phyloP scores from a whole-genome alignment of 805 yeast genomes.

The Schizosaccharomyces japonicus region DNA sequence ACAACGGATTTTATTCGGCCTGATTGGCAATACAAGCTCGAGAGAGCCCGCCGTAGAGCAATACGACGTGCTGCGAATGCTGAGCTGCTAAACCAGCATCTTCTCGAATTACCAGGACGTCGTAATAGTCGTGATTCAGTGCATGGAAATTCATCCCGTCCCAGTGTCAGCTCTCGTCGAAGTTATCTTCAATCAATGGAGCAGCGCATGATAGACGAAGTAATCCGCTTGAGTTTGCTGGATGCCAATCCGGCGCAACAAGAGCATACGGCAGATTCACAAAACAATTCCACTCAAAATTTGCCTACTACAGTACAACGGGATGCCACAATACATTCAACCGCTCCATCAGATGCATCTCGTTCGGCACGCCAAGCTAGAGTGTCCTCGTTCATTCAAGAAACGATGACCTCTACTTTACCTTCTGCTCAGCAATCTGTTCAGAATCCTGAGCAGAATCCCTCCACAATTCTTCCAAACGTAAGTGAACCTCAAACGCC shows the following conservation, averaged over 20 bases:
- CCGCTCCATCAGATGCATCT: neutral
- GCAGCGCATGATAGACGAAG: slow-evolving; percentile 65
- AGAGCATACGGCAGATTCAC: neutral
- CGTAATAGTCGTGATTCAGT: slow-evolving; percentile 1
- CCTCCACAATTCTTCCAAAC: neutral
- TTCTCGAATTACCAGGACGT: neutral
- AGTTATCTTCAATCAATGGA: slow-evolving; percentile 25
- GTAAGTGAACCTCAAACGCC: neutral
- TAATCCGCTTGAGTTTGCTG: slow-evolving; percentile 45
- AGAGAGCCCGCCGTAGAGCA: slow-evolving; percentile 45
- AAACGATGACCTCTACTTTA: neutral
- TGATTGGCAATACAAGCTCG: slow-evolving; percentile 65
- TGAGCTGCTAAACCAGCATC: slow-evolving; percentile 75
- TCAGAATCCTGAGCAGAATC: neutral
- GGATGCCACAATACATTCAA: neutral
- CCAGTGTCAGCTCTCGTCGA: slow-evolving; percentile 6
- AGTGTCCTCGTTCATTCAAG: neutral
- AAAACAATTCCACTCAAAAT: neutral
- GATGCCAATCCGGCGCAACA: slow-evolving; percentile 17
- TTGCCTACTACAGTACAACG: neutral
- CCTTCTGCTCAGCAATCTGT: neutral
- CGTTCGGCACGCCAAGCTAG: neutral
- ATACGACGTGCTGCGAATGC: slow-evolving; percentile 87
- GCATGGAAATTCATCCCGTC: slow-evolving; percentile 8
- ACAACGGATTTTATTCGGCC: slow-evolving; percentile 72